Evolutionary conservation across 129 eudicot species (phyloP), one percentile per base, ranked within the genome.

Genomic region (Heracleum sosnowskyi): DNA sequence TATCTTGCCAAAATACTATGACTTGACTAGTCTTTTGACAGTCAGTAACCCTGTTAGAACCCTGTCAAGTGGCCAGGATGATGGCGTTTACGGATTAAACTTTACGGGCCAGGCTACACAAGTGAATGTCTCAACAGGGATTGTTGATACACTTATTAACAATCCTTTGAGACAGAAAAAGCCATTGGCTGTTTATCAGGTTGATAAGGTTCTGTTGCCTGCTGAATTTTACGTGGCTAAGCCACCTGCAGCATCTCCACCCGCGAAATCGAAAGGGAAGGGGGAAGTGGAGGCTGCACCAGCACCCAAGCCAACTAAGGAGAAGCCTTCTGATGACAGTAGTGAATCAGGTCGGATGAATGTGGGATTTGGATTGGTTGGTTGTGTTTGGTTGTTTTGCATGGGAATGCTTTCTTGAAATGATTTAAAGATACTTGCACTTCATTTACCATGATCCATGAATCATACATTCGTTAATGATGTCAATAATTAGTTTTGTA

Each of bases 31-130:
- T n/a, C 84, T 93, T n/a, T 40, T 33, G 11, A 84, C 89, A 0
- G 96, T 87, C 31, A 88, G 93, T 78, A 93, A 93, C 88, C 98
- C 98, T 2, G 96, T 93, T 20, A 86, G 84, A 8, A 93, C 98
- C 0, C 96, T 90, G 76, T 96, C 89, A 11, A 78, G 85, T 5
- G 87, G 93, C 10, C 85, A 81, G 42, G 84, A 55, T 63, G 77
- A 84, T 1, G 83, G 84, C 11, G 83, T 81, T 51, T 87, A 85
- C 74, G 93, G 93, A 10, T 81, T 91, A 20, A 80, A 86, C 75
- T 85, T 89, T 57, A 76, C 87, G 11, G 91, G 91, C 2, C 73
- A 84, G 8, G 83, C 49, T 13, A 89, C 85, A 49, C 98, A 93
- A 75, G 86, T 93, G 26, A 93, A 89, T 36, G 97, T 91, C 10